Percentiles rank a stretch among this genome's conserved stretches.
phyloP scores from a whole-genome alignment of 331 rosid species.

The Malus hybrid region DNA sequence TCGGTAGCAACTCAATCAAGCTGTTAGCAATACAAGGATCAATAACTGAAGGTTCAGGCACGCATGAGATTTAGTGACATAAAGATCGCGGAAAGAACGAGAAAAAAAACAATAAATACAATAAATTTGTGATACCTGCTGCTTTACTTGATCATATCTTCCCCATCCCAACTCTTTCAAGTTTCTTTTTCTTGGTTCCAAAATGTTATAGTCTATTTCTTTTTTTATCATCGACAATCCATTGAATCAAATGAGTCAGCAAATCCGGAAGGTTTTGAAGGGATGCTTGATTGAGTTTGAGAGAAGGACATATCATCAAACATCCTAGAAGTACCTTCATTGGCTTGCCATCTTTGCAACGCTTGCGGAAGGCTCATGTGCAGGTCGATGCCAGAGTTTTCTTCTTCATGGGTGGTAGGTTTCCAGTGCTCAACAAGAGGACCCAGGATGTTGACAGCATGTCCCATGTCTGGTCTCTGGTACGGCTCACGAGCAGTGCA shows the following conservation, averaged over 20 bases:
- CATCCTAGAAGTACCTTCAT: conserved; percentile 70
- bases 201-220: not conserved
- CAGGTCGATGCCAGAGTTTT: conserved; percentile 51
- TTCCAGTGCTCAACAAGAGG: conserved; percentile 81
- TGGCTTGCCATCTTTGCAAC: conserved; percentile 71
- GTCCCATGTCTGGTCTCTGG: conserved; percentile 89
- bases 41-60: conserved; percentile 1
- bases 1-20: conserved; percentile 13
- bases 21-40: conserved; percentile 14
- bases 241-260: conserved; percentile 55
- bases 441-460: conserved; percentile 65
- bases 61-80: conserved; percentile 7
- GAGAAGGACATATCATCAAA: conserved; percentile 52
- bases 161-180: too few relatives aligned
- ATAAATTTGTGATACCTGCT: conserved; percentile 14
- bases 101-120: conserved; percentile 13
- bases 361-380: conserved; percentile 79
- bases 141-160: not conserved
- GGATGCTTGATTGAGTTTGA: conserved; percentile 70
- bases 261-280: conserved; percentile 59
- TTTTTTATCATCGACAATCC: conserved; percentile 54
- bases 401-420: conserved; percentile 55
- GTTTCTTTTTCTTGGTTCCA: too few relatives aligned
- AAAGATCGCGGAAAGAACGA: conserved; percentile 25
- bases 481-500: conserved; percentile 78